Conservation (phyloP, 345 rosid species). For the Abelmoschus esculentus region DNA sequence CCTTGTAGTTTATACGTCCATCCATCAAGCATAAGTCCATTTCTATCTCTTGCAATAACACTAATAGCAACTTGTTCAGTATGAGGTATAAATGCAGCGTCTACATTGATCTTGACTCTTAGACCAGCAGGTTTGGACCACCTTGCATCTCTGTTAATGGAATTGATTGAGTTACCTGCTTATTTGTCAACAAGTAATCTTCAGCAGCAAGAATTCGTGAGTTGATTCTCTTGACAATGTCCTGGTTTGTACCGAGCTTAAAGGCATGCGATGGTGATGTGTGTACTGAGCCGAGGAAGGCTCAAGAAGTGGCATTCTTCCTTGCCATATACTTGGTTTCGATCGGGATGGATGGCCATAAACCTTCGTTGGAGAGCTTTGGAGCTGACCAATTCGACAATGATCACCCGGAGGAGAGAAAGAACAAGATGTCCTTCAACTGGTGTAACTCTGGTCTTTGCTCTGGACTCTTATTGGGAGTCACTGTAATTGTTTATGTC, state of each 20-base stretch:
- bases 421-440: slow-evolving; percentile 86
- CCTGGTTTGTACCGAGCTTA: slow-evolving; percentile 66
- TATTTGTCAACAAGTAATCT: no score
- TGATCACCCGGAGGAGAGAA: slow-evolving; percentile 57
- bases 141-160: no score
- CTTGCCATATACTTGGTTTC: slow-evolving; percentile 76
- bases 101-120: no score
- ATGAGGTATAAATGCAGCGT: no score
- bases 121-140: no score
- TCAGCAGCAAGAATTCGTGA: no score
- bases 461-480: slow-evolving; percentile 61
- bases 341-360: slow-evolving; percentile 84
- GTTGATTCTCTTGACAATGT: slow-evolving; percentile 53
- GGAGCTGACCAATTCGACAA: slow-evolving; percentile 98
- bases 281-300: slow-evolving; percentile 40
- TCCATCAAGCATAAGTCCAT: no score
- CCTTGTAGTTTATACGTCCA: no score
- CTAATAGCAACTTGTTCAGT: no score
- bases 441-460: slow-evolving; percentile 92
- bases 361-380: slow-evolving; percentile 87
- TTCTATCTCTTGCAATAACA: no score
- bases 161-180: no score
- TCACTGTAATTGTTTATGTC: slow-evolving; percentile 59
- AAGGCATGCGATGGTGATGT: slow-evolving; percentile 43
- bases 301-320: slow-evolving; percentile 66